These are phyloP conservation scores for Sisymbrium altissimum DNA, from an alignment of 345 rosid genomes.

Conservation along the genomic window DNA sequence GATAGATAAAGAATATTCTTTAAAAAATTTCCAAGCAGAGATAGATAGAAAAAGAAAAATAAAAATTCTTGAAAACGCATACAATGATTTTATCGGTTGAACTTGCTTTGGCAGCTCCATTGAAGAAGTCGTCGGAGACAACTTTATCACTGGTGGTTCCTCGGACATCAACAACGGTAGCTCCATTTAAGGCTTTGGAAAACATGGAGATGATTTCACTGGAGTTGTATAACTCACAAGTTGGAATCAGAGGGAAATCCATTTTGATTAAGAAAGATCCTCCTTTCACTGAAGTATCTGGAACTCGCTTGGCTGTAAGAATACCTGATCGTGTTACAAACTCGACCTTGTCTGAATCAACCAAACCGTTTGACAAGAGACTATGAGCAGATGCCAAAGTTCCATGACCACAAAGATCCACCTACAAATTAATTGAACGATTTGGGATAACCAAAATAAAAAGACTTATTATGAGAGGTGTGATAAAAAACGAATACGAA, in stretches of 20 bases:
- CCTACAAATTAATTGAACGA: conserved; percentile 26
- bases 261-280: conserved; percentile 44
- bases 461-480: no score
- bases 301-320: conserved; percentile 54
- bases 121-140: neutral
- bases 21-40: no score
- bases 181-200: conserved; percentile 48
- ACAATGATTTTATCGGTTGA: conserved; percentile 12
- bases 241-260: conserved; percentile 46
- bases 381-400: conserved; percentile 74
- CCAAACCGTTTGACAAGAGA: conserved; percentile 50
- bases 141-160: conserved; percentile 34
- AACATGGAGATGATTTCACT: conserved; percentile 32
- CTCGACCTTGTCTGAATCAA: conserved; percentile 50
- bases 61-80: neutral
- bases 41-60: no score
- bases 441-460: no score
- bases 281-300: conserved; percentile 18
- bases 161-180: conserved; percentile 46
- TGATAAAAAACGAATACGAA: no score
- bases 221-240: conserved; percentile 36
- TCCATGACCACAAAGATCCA: conserved; percentile 70
- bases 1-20: neutral
- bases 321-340: conserved; percentile 62
- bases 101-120: conserved; percentile 4